phyloP scores from a whole-genome alignment of 169 alveolate genomes.

The Cryptosporidium sp. region DNA sequence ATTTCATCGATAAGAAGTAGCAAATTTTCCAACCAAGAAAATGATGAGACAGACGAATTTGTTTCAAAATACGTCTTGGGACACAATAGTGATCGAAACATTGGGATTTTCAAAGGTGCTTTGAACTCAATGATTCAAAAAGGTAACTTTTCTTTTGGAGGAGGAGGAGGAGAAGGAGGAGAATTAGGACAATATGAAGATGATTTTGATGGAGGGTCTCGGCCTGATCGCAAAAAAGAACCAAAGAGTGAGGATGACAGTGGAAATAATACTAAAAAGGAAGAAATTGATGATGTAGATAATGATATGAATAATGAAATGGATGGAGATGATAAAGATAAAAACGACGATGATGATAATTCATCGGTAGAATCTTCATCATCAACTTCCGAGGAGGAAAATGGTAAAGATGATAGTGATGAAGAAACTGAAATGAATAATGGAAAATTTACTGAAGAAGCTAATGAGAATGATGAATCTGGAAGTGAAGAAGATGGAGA shows the following conservation, averaged over 20 bases:
- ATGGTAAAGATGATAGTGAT: slow-evolving; percentile 63
- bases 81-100: slow-evolving; percentile 39
- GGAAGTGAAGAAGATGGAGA: slow-evolving; percentile 6
- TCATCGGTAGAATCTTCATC: slow-evolving; percentile 48
- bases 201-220: slow-evolving; percentile 9
- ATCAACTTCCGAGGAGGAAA: slow-evolving; percentile 74
- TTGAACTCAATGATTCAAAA: slow-evolving; percentile 23
- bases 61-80: slow-evolving; percentile 33
- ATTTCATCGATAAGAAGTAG: slow-evolving; percentile 51
- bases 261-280: slow-evolving; percentile 64
- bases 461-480: slow-evolving; percentile 36
- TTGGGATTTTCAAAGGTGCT: slow-evolving; percentile 57
- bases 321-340: slow-evolving; percentile 79
- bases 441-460: slow-evolving; percentile 23
- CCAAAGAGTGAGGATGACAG: neutral
- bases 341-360: slow-evolving; percentile 80
- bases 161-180: slow-evolving; percentile 36
- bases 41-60: slow-evolving; percentile 70
- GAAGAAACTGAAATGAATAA: slow-evolving; percentile 73
- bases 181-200: slow-evolving; percentile 27
- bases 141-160: slow-evolving; percentile 33
- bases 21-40: slow-evolving; percentile 19
- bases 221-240: neutral
- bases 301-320: slow-evolving; percentile 78
- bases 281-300: slow-evolving; percentile 80